Percentiles rank a stretch among this genome's conserved stretches.
phyloP scores from a whole-genome alignment of 306 rosid genomes.

The Herpetospermum pedunculosum region DNA sequence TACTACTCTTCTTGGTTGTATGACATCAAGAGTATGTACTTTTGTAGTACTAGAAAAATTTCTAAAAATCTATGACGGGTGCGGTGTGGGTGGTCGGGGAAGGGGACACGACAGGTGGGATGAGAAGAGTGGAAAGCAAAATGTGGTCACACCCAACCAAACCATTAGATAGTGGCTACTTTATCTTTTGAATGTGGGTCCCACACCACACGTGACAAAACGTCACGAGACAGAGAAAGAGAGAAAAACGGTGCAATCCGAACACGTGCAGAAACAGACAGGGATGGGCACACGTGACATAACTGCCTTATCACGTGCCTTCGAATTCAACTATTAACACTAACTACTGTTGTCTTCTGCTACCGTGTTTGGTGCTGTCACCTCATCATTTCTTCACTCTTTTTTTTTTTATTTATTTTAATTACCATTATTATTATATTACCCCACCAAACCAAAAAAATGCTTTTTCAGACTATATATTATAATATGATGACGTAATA shows the following conservation, averaged over 20 bases:
- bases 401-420: neutral
- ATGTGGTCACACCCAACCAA: neutral
- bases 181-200: neutral
- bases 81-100: too few relatives aligned
- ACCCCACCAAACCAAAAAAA: neutral
- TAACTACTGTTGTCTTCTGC: neutral
- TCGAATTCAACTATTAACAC: neutral
- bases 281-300: constrained; percentile 4
- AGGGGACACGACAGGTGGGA: neutral
- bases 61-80: too few relatives aligned
- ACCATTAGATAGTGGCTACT: neutral
- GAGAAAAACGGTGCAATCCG: neutral
- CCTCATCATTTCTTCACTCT: neutral
- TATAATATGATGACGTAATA: too few relatives aligned
- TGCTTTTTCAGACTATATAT: neutral
- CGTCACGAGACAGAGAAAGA: neutral
- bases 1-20: too few relatives aligned
- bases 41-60: too few relatives aligned
- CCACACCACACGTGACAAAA: neutral
- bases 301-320: constrained; percentile 7
- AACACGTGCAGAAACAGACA: too few relatives aligned
- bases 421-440: neutral
- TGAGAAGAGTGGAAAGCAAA: neutral
- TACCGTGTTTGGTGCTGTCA: neutral
- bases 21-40: too few relatives aligned